Evolutionary conservation across 805 yeast genomes (phyloP).

Genomic region (Candida odintsovae): DNA sequence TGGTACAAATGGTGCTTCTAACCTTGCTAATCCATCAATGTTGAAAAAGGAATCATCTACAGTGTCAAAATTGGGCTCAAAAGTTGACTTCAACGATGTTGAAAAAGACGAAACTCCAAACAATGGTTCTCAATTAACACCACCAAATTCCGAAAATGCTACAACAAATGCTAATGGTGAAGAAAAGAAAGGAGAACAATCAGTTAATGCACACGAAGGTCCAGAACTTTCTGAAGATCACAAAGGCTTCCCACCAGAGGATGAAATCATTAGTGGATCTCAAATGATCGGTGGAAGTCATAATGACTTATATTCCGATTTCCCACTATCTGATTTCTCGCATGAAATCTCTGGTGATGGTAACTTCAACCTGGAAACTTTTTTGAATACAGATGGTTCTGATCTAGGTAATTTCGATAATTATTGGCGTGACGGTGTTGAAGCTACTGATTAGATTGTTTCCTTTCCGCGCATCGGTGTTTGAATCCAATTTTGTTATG

Average conservation of each 20-base stretch:
- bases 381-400: constrained; percentile 35
- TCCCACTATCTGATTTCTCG: constrained; percentile 26
- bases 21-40: constrained; percentile 3
- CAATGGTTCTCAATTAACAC: constrained; percentile 21
- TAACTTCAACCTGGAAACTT: constrained; percentile 39
- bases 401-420: constrained; percentile 28
- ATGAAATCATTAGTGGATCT: constrained; percentile 11
- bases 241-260: constrained; percentile 4
- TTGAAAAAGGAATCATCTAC: constrained; percentile 8
- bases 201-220: constrained; percentile 1
- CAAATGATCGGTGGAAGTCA: constrained; percentile 15
- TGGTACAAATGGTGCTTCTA: constrained; percentile 1
- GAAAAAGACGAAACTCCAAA: constrained; percentile 12
- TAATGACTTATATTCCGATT: constrained; percentile 29
- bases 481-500: neutral
- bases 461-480: neutral
- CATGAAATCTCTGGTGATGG: constrained; percentile 29
- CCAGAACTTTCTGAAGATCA: neutral
- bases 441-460: constrained; percentile 27
- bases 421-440: constrained; percentile 40
- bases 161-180: constrained; percentile 4
- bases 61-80: constrained; percentile 9
- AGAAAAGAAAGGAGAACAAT: neutral
- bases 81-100: neutral
- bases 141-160: constrained; percentile 26